Conservation (phyloP, 441 rosid species). For the Gossypium aridum region DNA sequence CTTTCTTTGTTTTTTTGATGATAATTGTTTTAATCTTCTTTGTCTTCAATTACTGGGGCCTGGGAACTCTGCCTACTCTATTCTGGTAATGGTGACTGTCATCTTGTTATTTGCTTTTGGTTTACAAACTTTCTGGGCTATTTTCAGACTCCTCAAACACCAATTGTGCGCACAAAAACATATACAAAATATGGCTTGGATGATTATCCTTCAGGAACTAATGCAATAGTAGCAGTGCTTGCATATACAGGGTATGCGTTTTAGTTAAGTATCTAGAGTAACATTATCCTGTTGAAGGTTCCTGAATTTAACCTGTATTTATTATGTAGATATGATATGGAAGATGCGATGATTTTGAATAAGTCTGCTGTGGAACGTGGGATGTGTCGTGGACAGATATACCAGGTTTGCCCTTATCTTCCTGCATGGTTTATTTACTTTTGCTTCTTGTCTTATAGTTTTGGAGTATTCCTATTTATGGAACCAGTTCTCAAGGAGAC, state of each 20-base stretch:
- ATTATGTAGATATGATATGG: conserved; percentile 82
- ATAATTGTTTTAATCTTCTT: background rate
- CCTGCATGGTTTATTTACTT: background rate
- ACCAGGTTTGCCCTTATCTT: conserved; percentile 52
- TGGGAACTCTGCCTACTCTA: background rate
- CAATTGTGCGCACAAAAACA: conserved; percentile 77
- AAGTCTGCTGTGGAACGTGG: conserved; percentile 96
- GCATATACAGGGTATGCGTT: conserved; percentile 78
- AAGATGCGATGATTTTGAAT: conserved; percentile 97
- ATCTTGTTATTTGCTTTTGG: background rate
- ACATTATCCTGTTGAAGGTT: conserved; percentile 1
- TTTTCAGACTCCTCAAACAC: conserved; percentile 95
- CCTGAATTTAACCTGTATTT: conserved; percentile 7
- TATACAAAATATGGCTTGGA: conserved; percentile 70
- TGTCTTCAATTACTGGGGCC: background rate
- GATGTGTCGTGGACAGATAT: conserved; percentile 94
- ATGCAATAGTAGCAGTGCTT: conserved; percentile 97
- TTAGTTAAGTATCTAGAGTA: conserved; percentile 1
- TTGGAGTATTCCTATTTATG: background rate
- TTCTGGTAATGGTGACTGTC: background rate
- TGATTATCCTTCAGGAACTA: conserved; percentile 87
- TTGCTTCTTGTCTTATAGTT: background rate
- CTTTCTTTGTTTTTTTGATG: conserved; percentile 3
- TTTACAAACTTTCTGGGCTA: conserved; percentile 5
- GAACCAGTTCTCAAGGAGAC: background rate